Percentiles rank a stretch among this genome's conserved stretches.
phyloP scores from a whole-genome alignment of 2,329 filamentous ascomycete genomes.

The Monilinia polystroma region DNA sequence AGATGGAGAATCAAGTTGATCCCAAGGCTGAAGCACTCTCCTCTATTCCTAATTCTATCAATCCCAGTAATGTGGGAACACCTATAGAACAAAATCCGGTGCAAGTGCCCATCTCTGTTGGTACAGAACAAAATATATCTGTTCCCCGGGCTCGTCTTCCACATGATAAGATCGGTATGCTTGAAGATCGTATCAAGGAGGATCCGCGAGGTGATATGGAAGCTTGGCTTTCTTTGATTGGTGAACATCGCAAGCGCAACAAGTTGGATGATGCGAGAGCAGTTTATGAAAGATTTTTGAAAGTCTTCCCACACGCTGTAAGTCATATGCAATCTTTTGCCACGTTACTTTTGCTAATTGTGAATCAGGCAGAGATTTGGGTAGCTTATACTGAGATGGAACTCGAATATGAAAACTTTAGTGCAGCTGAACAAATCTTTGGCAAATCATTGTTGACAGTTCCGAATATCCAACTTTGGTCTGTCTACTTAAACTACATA shows the following conservation, averaged over 20 bases:
- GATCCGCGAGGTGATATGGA: slow-evolving; percentile 91
- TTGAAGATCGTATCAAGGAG: slow-evolving; percentile 89
- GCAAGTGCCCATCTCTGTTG: slow-evolving; percentile 33
- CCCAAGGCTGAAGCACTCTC: slow-evolving; percentile 29
- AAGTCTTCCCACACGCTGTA: slow-evolving; percentile 87
- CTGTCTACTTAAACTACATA: slow-evolving; percentile 91
- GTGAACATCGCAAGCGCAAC: slow-evolving; percentile 77
- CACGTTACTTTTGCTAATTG: slow-evolving; percentile 40
- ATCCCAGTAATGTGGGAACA: slow-evolving; percentile 29
- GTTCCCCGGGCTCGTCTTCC: slow-evolving; percentile 41
- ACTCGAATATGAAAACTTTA: slow-evolving; percentile 78
- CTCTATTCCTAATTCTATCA: slow-evolving; percentile 35
- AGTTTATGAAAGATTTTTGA: slow-evolving; percentile 82
- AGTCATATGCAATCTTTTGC: slow-evolving; percentile 45
- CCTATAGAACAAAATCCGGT: slow-evolving; percentile 34
- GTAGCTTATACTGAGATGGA: slow-evolving; percentile 87
- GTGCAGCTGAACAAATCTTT: slow-evolving; percentile 80
- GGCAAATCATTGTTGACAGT: slow-evolving; percentile 74
- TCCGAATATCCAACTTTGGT: slow-evolving; percentile 85
- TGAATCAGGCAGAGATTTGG: slow-evolving; percentile 80
- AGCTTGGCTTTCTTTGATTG: slow-evolving; percentile 85
- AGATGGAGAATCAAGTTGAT: slow-evolving; percentile 38
- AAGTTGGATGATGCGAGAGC: slow-evolving; percentile 78
- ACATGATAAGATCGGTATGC: slow-evolving; percentile 42
- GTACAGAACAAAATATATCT: slow-evolving; percentile 31